Percentiles rank a stretch among this genome's conserved stretches.
phyloP scores from a whole-genome alignment of 2,329 filamentous ascomycete species.

The Aspergillus japonicus region DNA sequence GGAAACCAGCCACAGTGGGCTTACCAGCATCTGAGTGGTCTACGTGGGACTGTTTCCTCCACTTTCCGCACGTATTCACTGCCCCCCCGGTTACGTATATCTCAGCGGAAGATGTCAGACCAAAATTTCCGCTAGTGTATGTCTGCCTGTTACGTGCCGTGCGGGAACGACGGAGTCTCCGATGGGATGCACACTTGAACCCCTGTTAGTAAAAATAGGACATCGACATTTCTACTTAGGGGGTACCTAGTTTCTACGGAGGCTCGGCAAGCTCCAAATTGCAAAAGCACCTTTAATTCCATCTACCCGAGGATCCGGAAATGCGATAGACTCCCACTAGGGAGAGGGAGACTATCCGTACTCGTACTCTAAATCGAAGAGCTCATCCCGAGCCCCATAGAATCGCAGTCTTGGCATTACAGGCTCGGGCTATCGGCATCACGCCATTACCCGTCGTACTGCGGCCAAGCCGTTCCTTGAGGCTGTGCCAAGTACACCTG shows the following conservation, averaged over 20 bases:
- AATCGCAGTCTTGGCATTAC: not conserved
- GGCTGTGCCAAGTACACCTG: not conserved
- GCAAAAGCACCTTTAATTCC: not conserved
- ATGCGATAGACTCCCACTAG: not conserved
- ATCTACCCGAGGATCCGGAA: not conserved
- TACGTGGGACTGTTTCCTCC: not conserved
- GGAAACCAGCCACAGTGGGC: not conserved
- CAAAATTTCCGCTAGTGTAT: constrained; percentile 4
- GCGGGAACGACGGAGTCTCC: not conserved
- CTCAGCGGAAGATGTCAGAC: not conserved
- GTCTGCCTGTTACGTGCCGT: constrained; percentile 9
- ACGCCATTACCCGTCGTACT: not conserved
- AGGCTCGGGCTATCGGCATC: constrained; percentile 2
- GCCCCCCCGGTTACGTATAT: constrained; percentile 1
- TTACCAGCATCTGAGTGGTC: not conserved
- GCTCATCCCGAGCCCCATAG: not conserved
- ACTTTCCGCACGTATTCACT: constrained; percentile 5
- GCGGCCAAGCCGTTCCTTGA: not conserved
- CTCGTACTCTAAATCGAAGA: not conserved
- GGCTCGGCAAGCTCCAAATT: not conserved
- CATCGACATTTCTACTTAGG: not conserved
- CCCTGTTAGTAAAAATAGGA: not conserved
- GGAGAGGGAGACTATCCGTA: not conserved
- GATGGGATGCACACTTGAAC: not conserved
- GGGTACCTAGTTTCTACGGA: not conserved